A percentile compares a stretch with the other conserved stretches of the same genome.
phyloP scores from a whole-genome alignment of 805 yeast genomes.

The Lipomyces sp. region DNA sequence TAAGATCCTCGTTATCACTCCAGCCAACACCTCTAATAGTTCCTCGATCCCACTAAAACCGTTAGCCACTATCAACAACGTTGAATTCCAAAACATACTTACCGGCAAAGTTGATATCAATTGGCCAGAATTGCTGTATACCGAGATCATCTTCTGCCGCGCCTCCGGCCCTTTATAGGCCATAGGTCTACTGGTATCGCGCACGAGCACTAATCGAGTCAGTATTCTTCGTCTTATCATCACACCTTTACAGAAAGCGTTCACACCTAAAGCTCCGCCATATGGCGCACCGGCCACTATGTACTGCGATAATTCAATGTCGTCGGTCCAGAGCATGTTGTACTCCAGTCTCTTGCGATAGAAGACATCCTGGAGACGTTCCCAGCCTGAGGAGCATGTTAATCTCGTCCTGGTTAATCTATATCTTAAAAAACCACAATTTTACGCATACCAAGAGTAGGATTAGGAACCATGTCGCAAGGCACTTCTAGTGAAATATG shows the following conservation, averaged over 20 bases:
- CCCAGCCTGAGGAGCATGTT: conserved; percentile 63
- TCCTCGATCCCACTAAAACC: conserved; percentile 44
- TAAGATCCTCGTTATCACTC: conserved; percentile 51
- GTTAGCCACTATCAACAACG: conserved; percentile 5
- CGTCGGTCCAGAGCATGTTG: conserved; percentile 34
- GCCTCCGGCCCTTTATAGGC: conserved; percentile 27
- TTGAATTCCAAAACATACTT: conserved; percentile 4
- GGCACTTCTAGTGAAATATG: no score
- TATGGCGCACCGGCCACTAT: conserved; percentile 50
- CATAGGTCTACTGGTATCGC: conserved; percentile 24
- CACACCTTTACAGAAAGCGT: background rate
- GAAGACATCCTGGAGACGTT: conserved; percentile 65
- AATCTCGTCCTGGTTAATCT: no score
- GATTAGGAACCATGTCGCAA: conserved; percentile 53
- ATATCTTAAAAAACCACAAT: conserved; percentile 45
- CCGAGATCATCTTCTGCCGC: conserved; percentile 30
- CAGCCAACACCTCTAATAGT: conserved; percentile 54
- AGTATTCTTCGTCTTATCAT: conserved; percentile 9
- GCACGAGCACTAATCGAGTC: conserved; percentile 23
- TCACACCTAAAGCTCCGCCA: conserved; percentile 51
- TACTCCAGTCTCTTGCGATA: conserved; percentile 45
- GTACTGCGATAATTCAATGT: conserved; percentile 42
- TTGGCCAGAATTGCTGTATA: conserved; percentile 38
- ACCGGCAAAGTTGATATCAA: conserved; percentile 29
- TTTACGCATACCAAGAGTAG: conserved; percentile 47